These are phyloP conservation scores for Trichocomaceae sp. DNA, from an alignment of 2,329 filamentous ascomycete species.

Conservation along the genomic window DNA sequence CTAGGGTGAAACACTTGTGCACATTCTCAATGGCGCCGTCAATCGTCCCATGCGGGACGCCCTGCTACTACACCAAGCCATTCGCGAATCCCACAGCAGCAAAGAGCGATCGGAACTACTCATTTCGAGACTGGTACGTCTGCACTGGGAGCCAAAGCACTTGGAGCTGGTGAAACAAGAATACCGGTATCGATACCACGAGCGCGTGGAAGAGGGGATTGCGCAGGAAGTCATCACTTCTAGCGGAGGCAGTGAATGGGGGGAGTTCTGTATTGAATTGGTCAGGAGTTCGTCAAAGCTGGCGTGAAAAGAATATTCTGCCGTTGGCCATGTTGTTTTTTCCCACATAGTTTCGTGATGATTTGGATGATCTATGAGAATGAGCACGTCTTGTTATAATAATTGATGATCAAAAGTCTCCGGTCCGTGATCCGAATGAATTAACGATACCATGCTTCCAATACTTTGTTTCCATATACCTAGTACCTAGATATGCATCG, in stretches of 20 bases:
- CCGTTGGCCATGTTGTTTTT: not conserved
- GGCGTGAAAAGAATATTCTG: not conserved
- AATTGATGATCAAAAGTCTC: too few relatives aligned
- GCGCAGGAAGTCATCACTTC: conserved; percentile 63
- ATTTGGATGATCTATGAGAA: not conserved
- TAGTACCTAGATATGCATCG: not conserved
- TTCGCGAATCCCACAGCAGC: conserved; percentile 63
- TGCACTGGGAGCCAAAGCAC: conserved; percentile 87
- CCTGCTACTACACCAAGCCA: conserved; percentile 81
- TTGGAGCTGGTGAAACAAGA: conserved; percentile 71
- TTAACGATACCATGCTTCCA: too few relatives aligned
- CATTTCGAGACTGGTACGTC: conserved; percentile 76
- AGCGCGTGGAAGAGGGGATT: conserved; percentile 69
- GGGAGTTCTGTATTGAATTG: conserved; percentile 66
- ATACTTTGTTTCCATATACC: not conserved
- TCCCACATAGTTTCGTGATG: not conserved
- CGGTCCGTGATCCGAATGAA: not conserved
- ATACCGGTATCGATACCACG: conserved; percentile 70
- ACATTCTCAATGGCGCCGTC: conserved; percentile 94
- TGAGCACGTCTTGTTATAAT: not conserved
- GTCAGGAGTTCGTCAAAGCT: conserved; percentile 27
- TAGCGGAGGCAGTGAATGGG: conserved; percentile 54
- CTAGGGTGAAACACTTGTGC: conserved; percentile 87
- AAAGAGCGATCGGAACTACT: conserved; percentile 78
- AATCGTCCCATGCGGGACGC: conserved; percentile 92